phyloP scores from a whole-genome alignment of 2,329 filamentous ascomycete species.

The Harringtonia lauricola region DNA sequence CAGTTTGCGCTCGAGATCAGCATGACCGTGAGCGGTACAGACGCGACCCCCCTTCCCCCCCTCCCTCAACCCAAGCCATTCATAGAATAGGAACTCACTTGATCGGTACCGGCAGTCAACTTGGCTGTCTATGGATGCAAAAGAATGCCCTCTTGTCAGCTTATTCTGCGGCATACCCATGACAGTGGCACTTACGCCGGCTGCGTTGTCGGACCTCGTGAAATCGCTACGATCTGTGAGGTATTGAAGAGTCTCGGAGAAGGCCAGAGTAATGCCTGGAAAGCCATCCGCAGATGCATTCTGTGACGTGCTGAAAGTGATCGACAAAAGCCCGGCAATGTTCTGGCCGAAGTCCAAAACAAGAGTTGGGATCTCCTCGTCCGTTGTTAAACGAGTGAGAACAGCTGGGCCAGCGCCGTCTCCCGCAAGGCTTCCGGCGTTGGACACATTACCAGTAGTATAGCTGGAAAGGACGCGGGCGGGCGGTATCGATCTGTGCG shows the following conservation, averaged over 20 bases:
- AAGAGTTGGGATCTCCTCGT: conserved; percentile 21
- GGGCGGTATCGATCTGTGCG: conserved; percentile 20
- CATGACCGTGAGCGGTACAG: no score
- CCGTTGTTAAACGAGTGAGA: conserved; percentile 15
- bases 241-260: conserved; percentile 36
- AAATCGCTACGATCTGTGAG: conserved; percentile 34
- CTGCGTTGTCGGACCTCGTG: conserved; percentile 29
- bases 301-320: conserved; percentile 27
- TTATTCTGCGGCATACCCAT: no score
- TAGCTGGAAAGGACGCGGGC: conserved; percentile 16
- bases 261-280: conserved; percentile 33
- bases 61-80: no score
- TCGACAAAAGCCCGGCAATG: conserved; percentile 29
- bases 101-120: conserved; percentile 35
- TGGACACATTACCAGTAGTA: conserved; percentile 25
- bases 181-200: conserved; percentile 1
- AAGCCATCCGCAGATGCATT: conserved; percentile 11
- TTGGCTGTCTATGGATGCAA: conserved; percentile 11
- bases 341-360: conserved; percentile 40
- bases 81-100: conserved; percentile 20
- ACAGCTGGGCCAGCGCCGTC: conserved; percentile 18
- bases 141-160: background rate
- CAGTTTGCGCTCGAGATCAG: background rate
- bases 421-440: conserved; percentile 22
- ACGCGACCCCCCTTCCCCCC: no score